Base-by-base conservation (phyloP, 495 filamentous ascomycete species). In the Aspergillus conjunctus region DNA sequence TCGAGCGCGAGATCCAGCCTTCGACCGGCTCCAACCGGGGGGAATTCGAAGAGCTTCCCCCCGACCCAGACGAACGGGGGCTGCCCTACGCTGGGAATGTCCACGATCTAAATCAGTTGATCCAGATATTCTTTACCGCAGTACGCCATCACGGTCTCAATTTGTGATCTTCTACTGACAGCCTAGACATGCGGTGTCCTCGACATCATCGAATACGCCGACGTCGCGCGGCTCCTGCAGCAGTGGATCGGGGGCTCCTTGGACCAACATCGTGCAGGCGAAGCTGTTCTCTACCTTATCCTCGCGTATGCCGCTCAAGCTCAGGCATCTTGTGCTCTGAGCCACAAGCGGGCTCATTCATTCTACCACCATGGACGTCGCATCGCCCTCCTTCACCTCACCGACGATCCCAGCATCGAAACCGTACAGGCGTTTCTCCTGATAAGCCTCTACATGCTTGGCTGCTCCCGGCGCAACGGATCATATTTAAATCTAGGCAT, bases 341-440 rank as follows among this genome's bases (percentile, higher is more conserved):
- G 32, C n/a, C 1, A 33, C 5, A n/a, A 21, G 26, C 50, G 26
- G 14, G 50, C 50, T 12, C 50, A 52, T 14, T 34, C 50, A 4
- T 52, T 52, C n/a, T 52, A 52, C 26, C 50, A 52, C 15, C 50
- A 52, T 30, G 50, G 50, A 8, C 50, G 50, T 11, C 50, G 32
- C 11, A 52, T 34, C 30, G 50, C 50, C 11, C 26, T 52, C 22
- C 30, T 52, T 14, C 22, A 52, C 8, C 50, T 52, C 15, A 52
- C 50, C 12, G 50, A 52, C 7, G 31, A 52, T 18, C 50, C 50
- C 7, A 52, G 50, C 32, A 5, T 52, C 7, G 50, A 52, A 34
- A 52, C 50, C 7, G 50, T 52, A 1, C 50, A 52, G 30, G 50
- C 50, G 14, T 52, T 52, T 34, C 15, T 52, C 50, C 26, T 52